phyloP scores from a whole-genome alignment of 768 basidiomycete genomes.

The Pleurotus cornucopiae region DNA sequence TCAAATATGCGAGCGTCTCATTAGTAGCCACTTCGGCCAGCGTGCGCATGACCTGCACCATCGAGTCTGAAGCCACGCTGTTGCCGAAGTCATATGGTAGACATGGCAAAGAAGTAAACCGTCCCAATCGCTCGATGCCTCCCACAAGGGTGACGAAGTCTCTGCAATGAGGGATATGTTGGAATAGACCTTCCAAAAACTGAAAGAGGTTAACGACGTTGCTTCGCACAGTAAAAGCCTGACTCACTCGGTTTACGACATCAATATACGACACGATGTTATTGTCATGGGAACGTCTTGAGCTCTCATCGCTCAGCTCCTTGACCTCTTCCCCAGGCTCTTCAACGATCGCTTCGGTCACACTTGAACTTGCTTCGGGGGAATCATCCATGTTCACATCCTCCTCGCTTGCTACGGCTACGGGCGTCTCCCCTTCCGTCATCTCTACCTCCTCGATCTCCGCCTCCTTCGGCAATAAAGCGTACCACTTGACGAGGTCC shows the following conservation, averaged over 20 bases:
- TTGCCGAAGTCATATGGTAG: slow-evolving; percentile 87
- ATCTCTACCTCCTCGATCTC: slow-evolving; percentile 39
- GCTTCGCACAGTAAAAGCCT: neutral
- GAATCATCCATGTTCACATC: slow-evolving; percentile 10
- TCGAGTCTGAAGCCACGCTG: slow-evolving; percentile 79
- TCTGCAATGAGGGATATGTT: slow-evolving; percentile 83
- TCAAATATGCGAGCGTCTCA: slow-evolving; percentile 68
- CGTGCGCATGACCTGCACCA: slow-evolving; percentile 84
- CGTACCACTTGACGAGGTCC: slow-evolving; percentile 66
- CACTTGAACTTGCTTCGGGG: slow-evolving; percentile 14
- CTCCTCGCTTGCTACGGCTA: slow-evolving; percentile 11
- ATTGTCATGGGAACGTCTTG: slow-evolving; percentile 64
- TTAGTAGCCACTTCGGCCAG: slow-evolving; percentile 84
- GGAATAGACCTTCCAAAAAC: slow-evolving; percentile 95
- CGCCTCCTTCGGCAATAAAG: slow-evolving; percentile 31
- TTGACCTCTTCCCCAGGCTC: slow-evolving; percentile 13
- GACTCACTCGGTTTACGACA: slow-evolving; percentile 66
- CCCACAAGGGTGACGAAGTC: slow-evolving; percentile 81
- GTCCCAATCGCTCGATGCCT: slow-evolving; percentile 69
- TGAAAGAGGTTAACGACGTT: slow-evolving; percentile 23
- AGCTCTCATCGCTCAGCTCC: slow-evolving; percentile 27
- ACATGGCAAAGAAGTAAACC: slow-evolving; percentile 78
- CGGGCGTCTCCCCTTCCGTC: slow-evolving; percentile 34
- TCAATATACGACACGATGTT: slow-evolving; percentile 75
- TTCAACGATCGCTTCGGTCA: slow-evolving; percentile 16